Percentiles rank a stretch among this genome's conserved stretches.
Evolutionary conservation across 2,329 filamentous ascomycete genomes (phyloP).

Genomic region (Cryphonectria carpinicola): DNA sequence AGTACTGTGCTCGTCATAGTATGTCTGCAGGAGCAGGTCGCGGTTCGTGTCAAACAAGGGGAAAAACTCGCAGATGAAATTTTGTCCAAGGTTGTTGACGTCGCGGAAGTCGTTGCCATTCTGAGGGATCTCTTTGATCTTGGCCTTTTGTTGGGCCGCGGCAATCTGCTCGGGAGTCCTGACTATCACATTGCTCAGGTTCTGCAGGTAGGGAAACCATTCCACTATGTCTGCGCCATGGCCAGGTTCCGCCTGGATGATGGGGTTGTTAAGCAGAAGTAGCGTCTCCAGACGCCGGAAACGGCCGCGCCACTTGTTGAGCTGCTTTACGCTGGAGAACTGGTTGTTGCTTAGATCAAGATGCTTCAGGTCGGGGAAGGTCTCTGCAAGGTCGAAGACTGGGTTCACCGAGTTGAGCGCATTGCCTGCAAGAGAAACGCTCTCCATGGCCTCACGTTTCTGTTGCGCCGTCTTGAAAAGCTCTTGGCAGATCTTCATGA

Average conservation of each 20-base stretch:
- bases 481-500: constrained; percentile 84
- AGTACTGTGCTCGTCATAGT: constrained; percentile 76
- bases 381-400: constrained; percentile 75
- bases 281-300: constrained; percentile 82
- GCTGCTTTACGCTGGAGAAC: constrained; percentile 67
- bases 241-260: constrained; percentile 66
- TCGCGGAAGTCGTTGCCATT: constrained; percentile 73
- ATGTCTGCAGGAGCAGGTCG: constrained; percentile 61
- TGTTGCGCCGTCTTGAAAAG: constrained; percentile 73
- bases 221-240: constrained; percentile 71
- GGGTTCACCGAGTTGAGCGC: constrained; percentile 72
- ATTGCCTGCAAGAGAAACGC: constrained; percentile 82
- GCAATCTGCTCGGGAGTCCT: constrained; percentile 73
- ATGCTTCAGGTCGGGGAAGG: constrained; percentile 84
- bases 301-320: constrained; percentile 78
- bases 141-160: constrained; percentile 52
- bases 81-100: constrained; percentile 72
- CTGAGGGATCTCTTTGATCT: constrained; percentile 64
- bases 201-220: constrained; percentile 82
- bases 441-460: constrained; percentile 78
- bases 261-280: constrained; percentile 76
- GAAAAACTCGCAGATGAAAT: constrained; percentile 77
- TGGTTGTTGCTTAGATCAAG: constrained; percentile 87
- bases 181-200: constrained; percentile 75
- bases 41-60: constrained; percentile 74